phyloP scores from a whole-genome alignment of 768 basidiomycete species.

The Rhizopogon salebrosus region DNA sequence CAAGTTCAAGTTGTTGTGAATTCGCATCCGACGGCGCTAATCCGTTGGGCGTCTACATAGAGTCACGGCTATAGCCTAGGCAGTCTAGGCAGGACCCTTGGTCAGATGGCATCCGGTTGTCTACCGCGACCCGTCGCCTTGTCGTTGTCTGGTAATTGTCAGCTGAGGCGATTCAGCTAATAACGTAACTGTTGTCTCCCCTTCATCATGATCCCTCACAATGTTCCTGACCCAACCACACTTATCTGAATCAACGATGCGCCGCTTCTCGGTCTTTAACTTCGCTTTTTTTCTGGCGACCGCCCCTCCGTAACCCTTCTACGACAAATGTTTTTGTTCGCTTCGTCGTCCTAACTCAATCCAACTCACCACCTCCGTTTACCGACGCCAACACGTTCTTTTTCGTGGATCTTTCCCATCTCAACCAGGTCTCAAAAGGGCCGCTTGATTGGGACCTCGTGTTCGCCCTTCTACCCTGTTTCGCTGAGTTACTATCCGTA shows the following conservation, averaged over 20 bases:
- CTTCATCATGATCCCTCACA: slow-evolving; percentile 12
- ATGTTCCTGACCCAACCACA: slow-evolving; percentile 15
- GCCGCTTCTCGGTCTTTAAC: slow-evolving; percentile 9
- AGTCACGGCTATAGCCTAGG: background rate
- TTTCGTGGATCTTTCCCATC: slow-evolving; percentile 17
- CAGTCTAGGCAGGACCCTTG: slow-evolving; percentile 11
- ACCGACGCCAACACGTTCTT: slow-evolving; percentile 8
- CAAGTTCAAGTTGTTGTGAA: background rate
- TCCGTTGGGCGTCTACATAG: background rate
- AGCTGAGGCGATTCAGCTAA: slow-evolving; percentile 18
- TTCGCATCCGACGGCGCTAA: background rate
- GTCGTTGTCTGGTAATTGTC: slow-evolving; percentile 2
- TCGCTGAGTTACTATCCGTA: slow-evolving; percentile 36
- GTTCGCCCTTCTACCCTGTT: slow-evolving; percentile 32
- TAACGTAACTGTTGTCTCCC: slow-evolving; percentile 24
- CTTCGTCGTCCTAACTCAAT: background rate
- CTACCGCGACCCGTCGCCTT: background rate
- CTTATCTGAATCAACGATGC: slow-evolving; percentile 13
- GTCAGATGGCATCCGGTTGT: no score
- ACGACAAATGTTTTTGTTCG: slow-evolving; percentile 13
- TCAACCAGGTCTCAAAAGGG: slow-evolving; percentile 21
- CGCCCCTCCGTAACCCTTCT: slow-evolving; percentile 10
- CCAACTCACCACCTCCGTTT: slow-evolving; percentile 9
- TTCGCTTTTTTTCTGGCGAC: slow-evolving; percentile 8
- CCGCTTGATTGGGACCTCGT: slow-evolving; percentile 30